These are phyloP conservation scores for Ophryocystis elektroscirrha DNA, from an alignment of 169 alveolate genomes.

Conservation along the genomic window DNA sequence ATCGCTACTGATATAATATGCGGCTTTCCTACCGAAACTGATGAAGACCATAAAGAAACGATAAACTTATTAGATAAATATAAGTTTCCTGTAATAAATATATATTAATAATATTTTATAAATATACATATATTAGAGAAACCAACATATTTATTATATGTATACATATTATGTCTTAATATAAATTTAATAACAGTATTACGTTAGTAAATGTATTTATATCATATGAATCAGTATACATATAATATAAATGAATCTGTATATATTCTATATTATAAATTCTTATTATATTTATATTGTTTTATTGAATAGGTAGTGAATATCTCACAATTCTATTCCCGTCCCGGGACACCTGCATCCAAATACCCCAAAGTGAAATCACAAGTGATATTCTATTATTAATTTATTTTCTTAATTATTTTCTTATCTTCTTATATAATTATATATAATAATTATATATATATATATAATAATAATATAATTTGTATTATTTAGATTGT, in stretches of 20 bases:
- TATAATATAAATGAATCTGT: neutral
- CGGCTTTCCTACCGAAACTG: constrained; percentile 92
- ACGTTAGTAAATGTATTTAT: neutral
- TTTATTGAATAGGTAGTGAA: constrained; percentile 37
- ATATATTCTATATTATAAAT: neutral
- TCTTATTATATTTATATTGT: neutral
- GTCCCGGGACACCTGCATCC: constrained; percentile 86
- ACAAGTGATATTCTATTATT: neutral
- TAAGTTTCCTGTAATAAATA: constrained; percentile 59
- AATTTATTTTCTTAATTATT: neutral
- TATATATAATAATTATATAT: constrained; percentile 27
- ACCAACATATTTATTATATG: neutral
- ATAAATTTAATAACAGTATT: too few relatives aligned
- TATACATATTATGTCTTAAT: neutral
- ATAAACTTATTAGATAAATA: constrained; percentile 52
- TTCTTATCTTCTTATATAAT: neutral
- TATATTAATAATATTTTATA: neutral
- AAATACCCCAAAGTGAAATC: constrained; percentile 41
- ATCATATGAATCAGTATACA: neutral
- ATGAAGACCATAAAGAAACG: constrained; percentile 65
- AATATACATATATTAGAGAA: neutral
- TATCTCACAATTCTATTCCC: constrained; percentile 84
- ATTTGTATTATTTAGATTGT: constrained; percentile 58
- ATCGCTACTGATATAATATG: constrained; percentile 92
- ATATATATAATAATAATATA: constrained; percentile 42